Base-by-base conservation (phyloP, 176 grass and related monocot species). In the Poa annua region DNA sequence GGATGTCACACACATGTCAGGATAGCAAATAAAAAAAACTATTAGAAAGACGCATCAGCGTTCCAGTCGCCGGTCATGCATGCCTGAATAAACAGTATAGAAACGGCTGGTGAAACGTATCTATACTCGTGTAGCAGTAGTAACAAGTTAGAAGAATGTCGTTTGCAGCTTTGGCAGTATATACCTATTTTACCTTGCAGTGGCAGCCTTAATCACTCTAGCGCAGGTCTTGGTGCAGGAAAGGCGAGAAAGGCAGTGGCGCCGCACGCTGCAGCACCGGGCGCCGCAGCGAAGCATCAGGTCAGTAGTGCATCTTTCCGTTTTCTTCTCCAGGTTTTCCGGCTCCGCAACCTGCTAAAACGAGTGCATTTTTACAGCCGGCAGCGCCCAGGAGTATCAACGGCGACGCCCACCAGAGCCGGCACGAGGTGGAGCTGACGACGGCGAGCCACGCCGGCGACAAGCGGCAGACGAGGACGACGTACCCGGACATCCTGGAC, bases 401-500 rank as follows among this genome's bases (percentile, higher is more conserved):
- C 48, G 44, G 63, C 9, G 63, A 70, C 35, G 25, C 49, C 19
- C 19, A 5, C 19, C 19, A 5, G 19, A 44, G 56, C 14, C 51
- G 6, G 45, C 48, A 44, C 5, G 33, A 14, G 0, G 67, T 13
- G 12, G 65, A 66, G 55, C 25, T 14, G 11, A n/a, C 26, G 4
- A 62, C 59, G 24, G 11, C 26, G 11, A 39, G 22, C 67, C 52
- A 49, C 20, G 70, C 26, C 21, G 20, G 42, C 12, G 22, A 7
- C 22, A 1, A 8, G n/a, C 0, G 35, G 35, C 35, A 36, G 22
- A 29, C 71, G 16, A 44, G 65, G 14, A 70, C 83, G 14, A 70
- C 83, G 7, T 88, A 93, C 75, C 83, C 91, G 1, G 93, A 94
- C 86, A 80, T 88, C 15, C 47, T 99, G 17, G 96, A 99, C 78